Evolutionary conservation across 2,329 filamentous ascomycete species (phyloP), one percentile per base, ranked within the genome.

Genomic region (Xylariales sp.): DNA sequence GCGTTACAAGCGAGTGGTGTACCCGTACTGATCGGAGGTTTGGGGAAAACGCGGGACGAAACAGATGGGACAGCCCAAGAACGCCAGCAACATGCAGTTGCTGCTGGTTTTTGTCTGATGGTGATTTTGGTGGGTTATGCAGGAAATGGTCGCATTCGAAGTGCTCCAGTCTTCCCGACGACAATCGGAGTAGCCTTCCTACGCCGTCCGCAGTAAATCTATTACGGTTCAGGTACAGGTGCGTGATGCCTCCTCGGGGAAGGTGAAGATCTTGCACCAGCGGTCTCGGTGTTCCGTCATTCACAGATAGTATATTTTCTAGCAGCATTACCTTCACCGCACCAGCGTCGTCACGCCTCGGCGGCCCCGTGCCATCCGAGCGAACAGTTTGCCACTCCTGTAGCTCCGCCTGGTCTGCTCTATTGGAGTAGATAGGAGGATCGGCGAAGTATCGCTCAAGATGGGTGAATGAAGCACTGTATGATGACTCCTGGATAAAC

Each of bases 1-100:
- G 81, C 0, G 88, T 90, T 5, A 90, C 82, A 1, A 89, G 70
- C 0, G 87, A 90, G 74, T 90, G 88, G 59, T 90, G 88, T 5
- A 89, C 78, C 12, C 84, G 83, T 1, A 90, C 76, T 1, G 79
- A 79, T 39, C 84, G 83, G 4, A 90, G 78, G 69, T 86, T 86
- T 0, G 84, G 83, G 1, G 85, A 86, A 58, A 85, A 78, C 0
- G 85, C 82, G 0, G 87, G 86, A 0, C 87, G 82, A 62, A 88
- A 83, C 8, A 85, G 70, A 71, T 87, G 80, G 0, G 82, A 78
- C 4, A 79, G 78, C 7, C 83, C 83, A 9, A 85, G 71, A 7
- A 85, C 75, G 16, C 86, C 86, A 34, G 75, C 72, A 2, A 87
- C 65, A 18, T 66, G 78, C 2, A 80, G 65, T 2, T 71, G 70